Evolutionary conservation across 768 basidiomycete genomes (phyloP), one percentile per base, ranked within the genome.

Genomic region (Boletellus ananas): DNA sequence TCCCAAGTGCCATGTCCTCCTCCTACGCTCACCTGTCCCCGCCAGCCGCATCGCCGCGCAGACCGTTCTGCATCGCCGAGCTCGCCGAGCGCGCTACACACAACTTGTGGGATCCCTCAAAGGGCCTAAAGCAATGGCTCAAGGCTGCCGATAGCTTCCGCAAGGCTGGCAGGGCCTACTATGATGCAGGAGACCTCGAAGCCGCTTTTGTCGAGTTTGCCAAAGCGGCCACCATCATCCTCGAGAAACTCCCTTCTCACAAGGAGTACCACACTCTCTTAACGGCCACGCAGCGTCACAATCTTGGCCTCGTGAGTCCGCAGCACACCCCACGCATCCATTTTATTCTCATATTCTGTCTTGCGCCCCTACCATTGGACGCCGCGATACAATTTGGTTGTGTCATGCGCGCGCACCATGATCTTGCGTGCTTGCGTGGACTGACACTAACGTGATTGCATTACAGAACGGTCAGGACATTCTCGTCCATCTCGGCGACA

Each of bases 221-320:
- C 3, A 80, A 75, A 52, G 85, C 88, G 9, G 87, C 87, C 0
- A 88, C 85, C 1, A 71, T 91, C 50, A 85, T 90, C 6, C 77
- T 89, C 11, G 87, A 92, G 71, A 84, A 79, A 56, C 71, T 92
- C n/a, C 89, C 89, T 0, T 70, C 72, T 1, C 90, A 91, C 69
- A 71, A 75, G 46, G 83, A 88, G 38, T 91, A 85, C 62, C 58
- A 75, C 31, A 71, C 70, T 1, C 65, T 81, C 39, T 65, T 92
- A 58, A 83, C 64, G 39, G 47, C 69, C 6, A 71, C 74, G 11
- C 89, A 91, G 59, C 75, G 83, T 45, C 71, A 79, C 44, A 87
- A 88, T 65, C 75, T 91, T 16, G 78, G 74, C 29, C 65, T 81
- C 73, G 90, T 91, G 66, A 68, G 87, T 81, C 61, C 55, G 58